Evolutionary conservation across 768 basidiomycete species (phyloP).

Genomic region (Boletus insuetus): DNA sequence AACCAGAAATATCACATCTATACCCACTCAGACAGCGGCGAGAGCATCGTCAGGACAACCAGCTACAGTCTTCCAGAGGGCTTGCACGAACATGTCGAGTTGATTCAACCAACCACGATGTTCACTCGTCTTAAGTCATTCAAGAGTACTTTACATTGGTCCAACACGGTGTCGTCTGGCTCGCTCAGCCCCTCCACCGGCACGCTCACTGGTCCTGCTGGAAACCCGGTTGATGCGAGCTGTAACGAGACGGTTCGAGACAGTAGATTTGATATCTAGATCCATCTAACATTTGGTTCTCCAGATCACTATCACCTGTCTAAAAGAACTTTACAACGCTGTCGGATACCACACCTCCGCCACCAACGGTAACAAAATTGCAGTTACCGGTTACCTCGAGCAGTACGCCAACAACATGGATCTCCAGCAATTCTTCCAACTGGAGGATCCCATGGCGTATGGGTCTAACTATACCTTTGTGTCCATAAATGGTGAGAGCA

Average conservation of each 20-base stretch:
- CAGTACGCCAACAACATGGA: constrained; percentile 55
- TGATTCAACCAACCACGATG: constrained; percentile 72
- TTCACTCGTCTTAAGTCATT: constrained; percentile 50
- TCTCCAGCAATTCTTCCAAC: constrained; percentile 47
- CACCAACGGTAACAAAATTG: constrained; percentile 47
- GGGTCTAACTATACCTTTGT: constrained; percentile 51
- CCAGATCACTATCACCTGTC: constrained; percentile 50
- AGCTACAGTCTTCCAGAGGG: constrained; percentile 62
- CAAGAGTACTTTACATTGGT: constrained; percentile 39
- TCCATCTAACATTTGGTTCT: neutral
- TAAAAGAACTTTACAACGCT: constrained; percentile 55
- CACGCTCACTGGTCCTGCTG: constrained; percentile 30
- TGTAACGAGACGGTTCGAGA: constrained; percentile 40
- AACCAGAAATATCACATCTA: constrained; percentile 61
- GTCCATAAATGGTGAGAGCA: constrained; percentile 49
- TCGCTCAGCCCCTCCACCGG: constrained; percentile 1
- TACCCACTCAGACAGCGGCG: constrained; percentile 51
- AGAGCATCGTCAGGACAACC: constrained; percentile 61
- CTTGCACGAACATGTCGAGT: constrained; percentile 58
- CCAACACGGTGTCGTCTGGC: constrained; percentile 6
- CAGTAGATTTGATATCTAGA: neutral
- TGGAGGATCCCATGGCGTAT: constrained; percentile 47
- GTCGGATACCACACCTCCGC: constrained; percentile 44
- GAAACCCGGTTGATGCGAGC: constrained; percentile 42
- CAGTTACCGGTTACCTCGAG: constrained; percentile 52